Evolutionary conservation across 805 yeast genomes (phyloP), one percentile per base, ranked within the genome.

Genomic region (Wickerhamiella kazuoi): DNA sequence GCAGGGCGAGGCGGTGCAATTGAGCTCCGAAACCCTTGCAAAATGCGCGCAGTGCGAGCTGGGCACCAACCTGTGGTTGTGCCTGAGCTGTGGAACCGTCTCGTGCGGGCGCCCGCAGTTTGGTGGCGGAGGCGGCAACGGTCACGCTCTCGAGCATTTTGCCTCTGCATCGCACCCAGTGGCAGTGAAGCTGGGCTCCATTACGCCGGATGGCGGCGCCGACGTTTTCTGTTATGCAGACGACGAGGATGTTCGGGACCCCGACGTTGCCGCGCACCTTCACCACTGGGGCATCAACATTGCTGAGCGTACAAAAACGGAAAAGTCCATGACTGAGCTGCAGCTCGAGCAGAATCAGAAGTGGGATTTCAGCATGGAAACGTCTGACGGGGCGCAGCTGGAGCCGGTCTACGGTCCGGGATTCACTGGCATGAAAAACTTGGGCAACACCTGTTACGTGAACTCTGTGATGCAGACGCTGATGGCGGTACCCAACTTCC

Each of bases 51-150:
- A 46, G 24, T 64, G 69, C 44, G 66, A 60, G 2, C 62, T 90
- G 46, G 57, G 60, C 23, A 79, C 76, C 46, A 90, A 90, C 54
- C 59, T 90, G 35, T 90, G 99, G 99, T 64, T 90, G 15, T 90
- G 99, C 62, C 60, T 90, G 35, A 70, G 71, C 36, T 90, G 98
- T 67, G 98, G 98, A 2, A 61, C 69, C n/a, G 50, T 84, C 9
- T 95, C 95, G 3, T 90, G 99, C 61, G 99, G 99, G 4, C 65
- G 99, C 46, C 75, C 76, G 24, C 98, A 90, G 57, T 82, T 80
- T 53, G 98, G 97, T 28, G 87, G 93, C 19, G 72, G 79, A 11
- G 78, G 84, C n/a, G 99, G 99, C 4, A 74, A 87, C 53, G 76
- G 94, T 0, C 98, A 90, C 56, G 97, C 94, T 0, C 61, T 87